Conservation (phyloP, 176 grass and related monocot genomes). For the Oryza australiensis region DNA sequence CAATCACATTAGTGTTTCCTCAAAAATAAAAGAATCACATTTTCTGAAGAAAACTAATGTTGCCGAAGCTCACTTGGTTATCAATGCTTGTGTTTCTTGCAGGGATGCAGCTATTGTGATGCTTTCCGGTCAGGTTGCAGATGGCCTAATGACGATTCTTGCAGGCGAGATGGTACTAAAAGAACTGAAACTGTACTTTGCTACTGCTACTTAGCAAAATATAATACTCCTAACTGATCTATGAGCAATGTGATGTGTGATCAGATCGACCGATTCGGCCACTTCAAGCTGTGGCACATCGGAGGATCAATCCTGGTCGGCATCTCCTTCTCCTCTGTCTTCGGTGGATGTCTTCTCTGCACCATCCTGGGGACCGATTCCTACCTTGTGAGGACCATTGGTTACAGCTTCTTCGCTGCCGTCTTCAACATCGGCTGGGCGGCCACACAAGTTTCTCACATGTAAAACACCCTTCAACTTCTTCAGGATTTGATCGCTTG, state of each 20-base stretch:
- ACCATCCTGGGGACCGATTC: constrained; percentile 61
- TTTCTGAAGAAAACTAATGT: not conserved
- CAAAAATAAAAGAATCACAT: too few relatives aligned
- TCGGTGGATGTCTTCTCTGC: constrained; percentile 67
- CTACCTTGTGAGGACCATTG: constrained; percentile 47
- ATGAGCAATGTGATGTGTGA: not conserved
- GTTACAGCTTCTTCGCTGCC: constrained; percentile 69
- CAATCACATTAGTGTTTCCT: constrained; percentile 7
- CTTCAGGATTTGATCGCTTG: too few relatives aligned
- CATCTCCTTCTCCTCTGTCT: constrained; percentile 76
- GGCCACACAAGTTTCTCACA: constrained; percentile 75
- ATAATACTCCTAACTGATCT: not conserved
- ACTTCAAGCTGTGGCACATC: constrained; percentile 73
- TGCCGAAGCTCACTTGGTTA: not conserved
- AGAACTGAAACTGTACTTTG: not conserved
- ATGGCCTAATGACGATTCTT: constrained; percentile 59
- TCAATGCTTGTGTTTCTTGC: not conserved
- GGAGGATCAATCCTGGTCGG: constrained; percentile 63
- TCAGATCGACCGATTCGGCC: constrained; percentile 69
- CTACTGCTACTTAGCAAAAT: not conserved
- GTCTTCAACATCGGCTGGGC: constrained; percentile 78
- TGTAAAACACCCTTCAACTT: constrained; percentile 37
- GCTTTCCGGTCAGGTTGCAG: constrained; percentile 75
- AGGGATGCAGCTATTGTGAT: constrained; percentile 68
- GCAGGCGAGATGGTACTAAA: constrained; percentile 64